Base-by-base conservation (phyloP, 495 filamentous ascomycete species). In the Zalerion maritima region DNA sequence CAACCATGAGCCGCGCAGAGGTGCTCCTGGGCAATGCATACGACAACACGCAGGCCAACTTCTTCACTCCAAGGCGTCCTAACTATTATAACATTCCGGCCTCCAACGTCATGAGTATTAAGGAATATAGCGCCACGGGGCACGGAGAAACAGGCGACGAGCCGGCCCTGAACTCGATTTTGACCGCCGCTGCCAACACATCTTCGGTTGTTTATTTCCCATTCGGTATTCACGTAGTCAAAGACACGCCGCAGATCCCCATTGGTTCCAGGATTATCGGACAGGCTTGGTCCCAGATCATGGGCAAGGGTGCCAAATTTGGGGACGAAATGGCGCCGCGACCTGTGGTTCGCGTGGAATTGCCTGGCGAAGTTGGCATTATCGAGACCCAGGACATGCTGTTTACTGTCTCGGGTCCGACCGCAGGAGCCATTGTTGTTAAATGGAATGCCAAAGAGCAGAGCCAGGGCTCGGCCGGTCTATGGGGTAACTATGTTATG, bases 351-450 rank as follows among this genome's bases (percentile, higher is more conserved):
- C 40, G 58, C 24, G 49, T 81, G 14, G 75, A 74, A 12, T 60
- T 60, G 14, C 41, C 57, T 0, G 69, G 67, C 4, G 63, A 76
- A 14, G 57, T 67, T 1, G 75, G 74, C 9, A 35, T 50, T 0
- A 67, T 64, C 2, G 65, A 76, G 30, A 68, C 77, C 42, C 57
- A 62, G 20, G 70, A 79, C 23, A 62, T 67, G 54, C 53, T 60
- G 8, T 58, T 69, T 12, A 58, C 53, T 0, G 57, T 67, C 3
- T 48, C 47, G 25, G 59, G 62, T 17, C 50, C 57, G 0, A 48
- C 56, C 9, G 51, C 58, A 1, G 64, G 64, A 5, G 63, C 62
- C 17, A 58, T 62, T n/a, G 40, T 62, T 5, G 16, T 67, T 14
- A 18, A 49, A 29, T 49, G 45, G 45, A 49, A 49, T 23, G 18